phyloP scores from a whole-genome alignment of 106 monocot species.

The Platanthera guangdongensis region DNA sequence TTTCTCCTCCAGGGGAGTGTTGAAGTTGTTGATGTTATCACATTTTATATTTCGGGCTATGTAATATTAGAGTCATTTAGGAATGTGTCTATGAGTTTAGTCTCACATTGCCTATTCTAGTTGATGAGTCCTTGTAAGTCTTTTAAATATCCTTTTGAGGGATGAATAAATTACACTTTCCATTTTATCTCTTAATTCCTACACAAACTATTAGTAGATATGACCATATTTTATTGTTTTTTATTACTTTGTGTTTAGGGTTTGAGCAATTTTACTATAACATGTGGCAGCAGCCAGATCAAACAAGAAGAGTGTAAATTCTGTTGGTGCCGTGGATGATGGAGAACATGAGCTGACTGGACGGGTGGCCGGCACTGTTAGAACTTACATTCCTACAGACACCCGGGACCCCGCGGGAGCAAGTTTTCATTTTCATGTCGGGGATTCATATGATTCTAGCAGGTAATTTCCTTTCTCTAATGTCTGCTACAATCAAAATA shows the following conservation, averaged over 20 bases:
- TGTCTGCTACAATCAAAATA: background rate
- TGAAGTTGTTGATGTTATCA: too few relatives aligned
- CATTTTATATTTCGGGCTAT: too few relatives aligned
- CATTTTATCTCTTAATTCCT: background rate
- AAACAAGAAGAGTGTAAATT: conserved; percentile 35
- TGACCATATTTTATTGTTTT: background rate
- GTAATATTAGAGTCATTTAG: too few relatives aligned
- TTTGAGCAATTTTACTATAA: background rate
- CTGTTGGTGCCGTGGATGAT: conserved; percentile 38
- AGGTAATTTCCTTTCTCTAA: background rate
- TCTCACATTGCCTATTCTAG: too few relatives aligned
- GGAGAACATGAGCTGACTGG: conserved; percentile 41
- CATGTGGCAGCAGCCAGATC: conserved; percentile 42
- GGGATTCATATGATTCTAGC: conserved; percentile 56
- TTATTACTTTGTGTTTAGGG: background rate
- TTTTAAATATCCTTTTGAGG: too few relatives aligned
- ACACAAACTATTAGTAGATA: background rate
- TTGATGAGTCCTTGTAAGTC: too few relatives aligned
- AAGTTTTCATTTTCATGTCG: conserved; percentile 84
- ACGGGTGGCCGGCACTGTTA: conserved; percentile 71
- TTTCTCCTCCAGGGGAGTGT: too few relatives aligned
- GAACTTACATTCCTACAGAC: conserved; percentile 71
- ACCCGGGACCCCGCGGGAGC: conserved; percentile 79
- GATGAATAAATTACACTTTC: background rate
- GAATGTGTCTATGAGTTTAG: too few relatives aligned